Percentiles rank a stretch among this genome's conserved stretches.
phyloP scores from a whole-genome alignment of 2,329 filamentous ascomycete genomes.

The Cryphonectria japonica region DNA sequence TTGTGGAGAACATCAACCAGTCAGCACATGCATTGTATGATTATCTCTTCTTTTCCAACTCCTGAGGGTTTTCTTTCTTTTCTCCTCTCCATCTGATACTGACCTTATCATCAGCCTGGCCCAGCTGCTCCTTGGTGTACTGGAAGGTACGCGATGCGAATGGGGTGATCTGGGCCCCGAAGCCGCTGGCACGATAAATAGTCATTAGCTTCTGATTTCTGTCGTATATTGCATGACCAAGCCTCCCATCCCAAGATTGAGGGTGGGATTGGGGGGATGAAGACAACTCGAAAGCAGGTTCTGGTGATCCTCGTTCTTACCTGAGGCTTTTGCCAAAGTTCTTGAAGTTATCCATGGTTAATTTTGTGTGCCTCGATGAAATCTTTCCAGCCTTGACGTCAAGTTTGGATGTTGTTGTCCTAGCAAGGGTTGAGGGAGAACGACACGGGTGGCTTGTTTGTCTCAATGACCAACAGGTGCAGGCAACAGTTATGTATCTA shows the following conservation, averaged over 20 bases:
- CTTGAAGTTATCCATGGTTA: slow-evolving; percentile 61
- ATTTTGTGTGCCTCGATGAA: not conserved
- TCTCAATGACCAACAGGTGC: slow-evolving; percentile 10
- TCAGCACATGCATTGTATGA: not conserved
- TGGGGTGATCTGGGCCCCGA: slow-evolving; percentile 84
- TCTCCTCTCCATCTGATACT: not conserved
- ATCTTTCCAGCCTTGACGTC: not conserved
- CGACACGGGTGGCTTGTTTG: slow-evolving; percentile 16
- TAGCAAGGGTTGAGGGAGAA: not conserved
- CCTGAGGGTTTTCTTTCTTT: not conserved
- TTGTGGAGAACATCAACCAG: slow-evolving; percentile 10
- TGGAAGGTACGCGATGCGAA: slow-evolving; percentile 94
- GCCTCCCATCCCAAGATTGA: slow-evolving; percentile 18
- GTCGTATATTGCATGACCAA: slow-evolving; percentile 17
- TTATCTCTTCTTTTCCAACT: not conserved
- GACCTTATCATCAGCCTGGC: slow-evolving; percentile 92
- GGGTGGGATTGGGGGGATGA: slow-evolving; percentile 12
- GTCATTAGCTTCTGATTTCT: slow-evolving; percentile 36
- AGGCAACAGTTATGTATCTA: not conserved
- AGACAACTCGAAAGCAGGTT: not conserved
- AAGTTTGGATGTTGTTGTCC: not conserved
- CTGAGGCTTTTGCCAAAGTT: slow-evolving; percentile 60
- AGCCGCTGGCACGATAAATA: slow-evolving; percentile 44
- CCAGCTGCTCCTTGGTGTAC: slow-evolving; percentile 97
- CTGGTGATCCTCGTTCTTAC: slow-evolving; percentile 41